These are phyloP conservation scores for Colletotrichum lupini DNA, from an alignment of 2,329 filamentous ascomycete species.

Conservation along the genomic window DNA sequence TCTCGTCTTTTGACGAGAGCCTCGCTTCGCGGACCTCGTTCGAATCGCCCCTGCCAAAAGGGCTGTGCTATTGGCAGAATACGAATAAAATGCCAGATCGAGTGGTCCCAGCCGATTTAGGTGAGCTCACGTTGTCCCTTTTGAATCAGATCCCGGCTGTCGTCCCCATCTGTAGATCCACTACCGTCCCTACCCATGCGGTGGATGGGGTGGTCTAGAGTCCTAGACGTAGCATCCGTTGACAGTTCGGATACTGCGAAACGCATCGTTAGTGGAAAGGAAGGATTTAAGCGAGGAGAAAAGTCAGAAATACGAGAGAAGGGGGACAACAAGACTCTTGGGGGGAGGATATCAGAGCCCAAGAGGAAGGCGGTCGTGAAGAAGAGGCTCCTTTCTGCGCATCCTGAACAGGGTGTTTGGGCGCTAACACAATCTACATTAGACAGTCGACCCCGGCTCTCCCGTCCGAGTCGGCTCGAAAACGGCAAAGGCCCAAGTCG, in stretches of 20 bases:
- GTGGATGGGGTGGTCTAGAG: not conserved
- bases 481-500: not conserved
- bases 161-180: slow-evolving; percentile 8
- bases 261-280: not conserved
- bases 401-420: not conserved
- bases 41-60: not conserved
- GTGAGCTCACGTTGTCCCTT: slow-evolving; percentile 1
- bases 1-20: not conserved
- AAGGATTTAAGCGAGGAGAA: not conserved
- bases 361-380: not conserved
- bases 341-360: not conserved
- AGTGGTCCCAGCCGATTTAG: slow-evolving; percentile 17
- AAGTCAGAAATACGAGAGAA: not conserved
- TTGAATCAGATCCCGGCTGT: slow-evolving; percentile 11
- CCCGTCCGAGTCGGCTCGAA: not conserved
- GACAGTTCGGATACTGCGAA: not conserved
- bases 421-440: not conserved
- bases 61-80: slow-evolving; percentile 6
- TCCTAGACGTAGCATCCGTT: not conserved
- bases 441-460: not conserved
- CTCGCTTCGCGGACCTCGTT: not conserved
- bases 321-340: not conserved
- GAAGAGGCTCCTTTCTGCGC: not conserved
- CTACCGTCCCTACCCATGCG: slow-evolving; percentile 16
- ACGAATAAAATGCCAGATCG: slow-evolving; percentile 18